A percentile compares a stretch with the other conserved stretches of the same genome.
phyloP scores from a whole-genome alignment of 225 moss, liverwort and hornwort genomes.

The Rhytidiadelphus loreus region DNA sequence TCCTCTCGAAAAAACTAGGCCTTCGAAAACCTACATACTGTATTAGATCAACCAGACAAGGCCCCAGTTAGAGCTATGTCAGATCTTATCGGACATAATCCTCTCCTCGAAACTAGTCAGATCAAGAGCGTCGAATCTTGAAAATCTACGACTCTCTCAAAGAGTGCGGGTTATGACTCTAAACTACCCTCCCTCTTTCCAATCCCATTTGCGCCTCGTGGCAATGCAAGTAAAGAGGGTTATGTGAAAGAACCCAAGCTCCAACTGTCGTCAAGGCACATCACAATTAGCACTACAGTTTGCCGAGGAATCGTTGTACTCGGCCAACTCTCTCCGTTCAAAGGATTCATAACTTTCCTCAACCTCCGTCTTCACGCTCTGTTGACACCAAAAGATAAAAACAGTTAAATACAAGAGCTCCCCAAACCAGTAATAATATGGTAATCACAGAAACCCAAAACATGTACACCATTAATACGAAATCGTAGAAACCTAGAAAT shows the following conservation, averaged over 20 bases:
- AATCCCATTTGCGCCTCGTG: not conserved
- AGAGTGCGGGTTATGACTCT: not conserved
- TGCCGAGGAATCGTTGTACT: not conserved
- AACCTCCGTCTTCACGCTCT: not conserved
- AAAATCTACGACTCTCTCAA: not conserved
- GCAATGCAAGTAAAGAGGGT: not conserved
- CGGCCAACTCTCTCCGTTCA: not conserved
- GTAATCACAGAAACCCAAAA: not conserved
- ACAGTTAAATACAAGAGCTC: too few species aligned
- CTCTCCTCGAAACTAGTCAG: not conserved
- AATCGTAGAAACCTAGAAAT: not conserved
- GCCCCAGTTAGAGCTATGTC: not conserved
- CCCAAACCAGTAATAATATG: not conserved
- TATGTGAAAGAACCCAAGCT: not conserved
- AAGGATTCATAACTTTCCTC: slow-evolving; percentile 6
- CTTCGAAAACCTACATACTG: not conserved
- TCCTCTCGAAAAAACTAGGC: not conserved
- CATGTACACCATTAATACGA: not conserved
- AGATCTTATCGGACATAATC: not conserved
- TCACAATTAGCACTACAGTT: slow-evolving; percentile 14
- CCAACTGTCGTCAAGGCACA: not conserved
- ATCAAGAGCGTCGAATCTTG: not conserved
- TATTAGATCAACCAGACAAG: not conserved
- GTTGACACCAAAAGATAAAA: not conserved
- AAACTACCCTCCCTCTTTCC: not conserved